Evolutionary conservation across 345 rosid species (phyloP).

Genomic region (Raphanus raphanistrum): DNA sequence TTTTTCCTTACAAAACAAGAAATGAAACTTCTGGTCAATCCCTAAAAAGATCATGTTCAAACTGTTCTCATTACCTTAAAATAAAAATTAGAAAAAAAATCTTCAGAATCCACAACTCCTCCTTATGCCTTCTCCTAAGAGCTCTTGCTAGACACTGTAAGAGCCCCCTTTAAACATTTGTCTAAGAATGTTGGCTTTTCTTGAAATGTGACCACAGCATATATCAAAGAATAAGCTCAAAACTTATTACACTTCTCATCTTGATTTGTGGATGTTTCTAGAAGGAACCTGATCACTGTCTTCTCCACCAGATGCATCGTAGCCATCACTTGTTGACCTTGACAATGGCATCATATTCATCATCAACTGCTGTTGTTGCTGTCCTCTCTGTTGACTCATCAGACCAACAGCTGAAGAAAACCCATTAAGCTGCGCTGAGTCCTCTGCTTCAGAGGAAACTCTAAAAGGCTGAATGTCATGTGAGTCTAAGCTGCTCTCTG

Average conservation of each 20-base stretch:
- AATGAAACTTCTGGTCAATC: constrained; percentile 22
- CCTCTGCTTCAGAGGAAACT: constrained; percentile 80
- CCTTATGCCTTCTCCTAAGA: not conserved
- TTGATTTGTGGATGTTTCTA: constrained; percentile 63
- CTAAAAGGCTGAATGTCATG: constrained; percentile 90
- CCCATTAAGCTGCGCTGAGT: constrained; percentile 59
- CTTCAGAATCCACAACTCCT: constrained; percentile 14
- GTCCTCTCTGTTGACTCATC: constrained; percentile 36
- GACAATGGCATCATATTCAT: constrained; percentile 61
- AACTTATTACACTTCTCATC: constrained; percentile 19
- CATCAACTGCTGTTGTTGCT: constrained; percentile 33
- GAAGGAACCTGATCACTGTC: constrained; percentile 92
- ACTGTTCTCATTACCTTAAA: constrained; percentile 9
- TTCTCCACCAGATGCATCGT: constrained; percentile 98
- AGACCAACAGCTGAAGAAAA: constrained; percentile 46
- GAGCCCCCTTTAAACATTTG: not conserved
- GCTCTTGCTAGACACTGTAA: constrained; percentile 12
- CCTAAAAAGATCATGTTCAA: constrained; percentile 22
- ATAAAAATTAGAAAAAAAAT: constrained; percentile 7
- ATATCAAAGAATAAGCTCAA: constrained; percentile 18
- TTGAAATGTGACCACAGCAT: constrained; percentile 8
- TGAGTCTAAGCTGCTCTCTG: constrained; percentile 95
- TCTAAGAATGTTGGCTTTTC: not conserved
- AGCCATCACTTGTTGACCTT: constrained; percentile 92
- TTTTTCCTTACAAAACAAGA: constrained; percentile 12